Base-by-base conservation (phyloP, 2,329 filamentous ascomycete genomes). In the Trichophyton simii region DNA sequence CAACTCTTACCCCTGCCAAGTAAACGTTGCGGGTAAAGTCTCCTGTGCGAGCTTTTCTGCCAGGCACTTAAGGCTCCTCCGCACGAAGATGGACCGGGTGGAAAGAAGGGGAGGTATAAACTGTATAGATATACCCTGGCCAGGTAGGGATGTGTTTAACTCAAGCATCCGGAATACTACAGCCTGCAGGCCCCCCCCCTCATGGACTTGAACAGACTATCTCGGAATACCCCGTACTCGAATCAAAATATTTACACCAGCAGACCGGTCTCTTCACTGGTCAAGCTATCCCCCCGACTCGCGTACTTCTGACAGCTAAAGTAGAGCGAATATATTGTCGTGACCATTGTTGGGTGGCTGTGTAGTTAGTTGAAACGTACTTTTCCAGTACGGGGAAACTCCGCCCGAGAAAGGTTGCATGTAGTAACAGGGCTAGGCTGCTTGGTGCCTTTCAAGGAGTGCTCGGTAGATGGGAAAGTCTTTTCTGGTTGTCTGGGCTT, bases 11-110 rank as follows among this genome's bases (percentile, higher is more conserved):
- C 52, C 52, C 52, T 55, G 52, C 52, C 52, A 55, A 55, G 52
- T 20, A 55, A 38, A 55, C 25, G 48, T 34, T 28, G 52, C 52
- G 52, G 52, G 34, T 55, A 55, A 55, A 55, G 52, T 55, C 52
- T 34, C 52, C 52, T n/a, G 52, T 34, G 52, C 7, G 52, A 36
- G 28, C 52, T 55, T 55, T 28, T 55, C 28, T n/a, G 28, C 52
- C 31, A 13, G 52, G 28, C 52, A 38, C 34, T 3, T 13, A 3
- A 9, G 3, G 34, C 9, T 38, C 28, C 34, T 38, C 34, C 34
- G 6, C 34, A 38, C 34, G 11, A 38, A 38, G 8, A 38, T 38
- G 25, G 52, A 38, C 25, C 52, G 52, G 31, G 28, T 31, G 4
- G 4, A 34, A 36, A 28, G 25, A 55, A n/a, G 34, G 34, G 28